Percentiles rank a stretch among this genome's conserved stretches.
phyloP scores from a whole-genome alignment of 2,329 filamentous ascomycete species.

The Neofusicoccum cordaticola region DNA sequence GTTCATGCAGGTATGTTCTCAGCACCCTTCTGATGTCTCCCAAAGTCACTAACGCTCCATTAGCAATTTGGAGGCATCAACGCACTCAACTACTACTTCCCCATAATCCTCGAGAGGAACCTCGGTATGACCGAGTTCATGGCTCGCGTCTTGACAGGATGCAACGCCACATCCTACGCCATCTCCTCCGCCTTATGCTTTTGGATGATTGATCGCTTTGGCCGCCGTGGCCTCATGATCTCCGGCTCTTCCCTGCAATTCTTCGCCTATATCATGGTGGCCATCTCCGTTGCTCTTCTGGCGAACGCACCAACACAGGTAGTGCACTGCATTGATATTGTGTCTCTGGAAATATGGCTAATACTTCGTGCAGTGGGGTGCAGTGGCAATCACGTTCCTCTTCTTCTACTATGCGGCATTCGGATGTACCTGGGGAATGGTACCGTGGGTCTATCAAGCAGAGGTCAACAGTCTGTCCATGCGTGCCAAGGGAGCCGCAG shows the following conservation, averaged over 20 bases:
- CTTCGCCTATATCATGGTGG: conserved; percentile 24
- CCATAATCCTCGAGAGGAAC: conserved; percentile 20
- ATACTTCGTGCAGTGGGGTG: conserved; percentile 9
- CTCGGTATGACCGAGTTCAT: conserved; percentile 20
- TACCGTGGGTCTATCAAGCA: conserved; percentile 45
- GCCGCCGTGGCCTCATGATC: conserved; percentile 24
- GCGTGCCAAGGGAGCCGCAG: conserved; percentile 44
- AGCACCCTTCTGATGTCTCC: too few species aligned
- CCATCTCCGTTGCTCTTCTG: conserved; percentile 22
- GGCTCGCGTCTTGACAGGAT: conserved; percentile 21
- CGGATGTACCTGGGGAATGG: conserved; percentile 29
- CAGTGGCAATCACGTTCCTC: conserved; percentile 20
- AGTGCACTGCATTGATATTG: not conserved
- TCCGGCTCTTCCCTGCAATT: conserved; percentile 22
- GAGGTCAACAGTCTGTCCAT: conserved; percentile 44
- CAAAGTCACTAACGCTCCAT: too few species aligned
- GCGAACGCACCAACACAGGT: not conserved
- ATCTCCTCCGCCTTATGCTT: conserved; percentile 24
- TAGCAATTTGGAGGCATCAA: conserved; percentile 20
- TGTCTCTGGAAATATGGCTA: not conserved
- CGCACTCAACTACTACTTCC: conserved; percentile 20
- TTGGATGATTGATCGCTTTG: conserved; percentile 27
- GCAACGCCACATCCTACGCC: conserved; percentile 24
- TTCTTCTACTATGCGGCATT: conserved; percentile 22
- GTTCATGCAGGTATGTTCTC: conserved; percentile 17